Evolutionary conservation across 805 yeast genomes (phyloP).

Genomic region (Teunomyces gatunensis): DNA sequence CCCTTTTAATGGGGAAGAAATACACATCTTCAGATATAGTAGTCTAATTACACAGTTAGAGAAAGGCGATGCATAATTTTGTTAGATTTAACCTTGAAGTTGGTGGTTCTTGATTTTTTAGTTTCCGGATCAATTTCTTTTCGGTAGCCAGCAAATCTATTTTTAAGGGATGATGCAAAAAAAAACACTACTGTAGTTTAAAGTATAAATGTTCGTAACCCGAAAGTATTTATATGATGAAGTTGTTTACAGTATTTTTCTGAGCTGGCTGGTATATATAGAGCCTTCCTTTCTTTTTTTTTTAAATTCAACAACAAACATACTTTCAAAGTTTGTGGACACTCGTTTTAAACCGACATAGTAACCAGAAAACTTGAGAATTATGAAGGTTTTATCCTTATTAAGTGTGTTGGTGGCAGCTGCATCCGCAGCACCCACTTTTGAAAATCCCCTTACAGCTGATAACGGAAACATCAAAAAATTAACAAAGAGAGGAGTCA

Average conservation of each 20-base stretch:
- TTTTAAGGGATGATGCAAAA: constrained; percentile 2
- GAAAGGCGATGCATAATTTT: too few species aligned
- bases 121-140: constrained; percentile 1
- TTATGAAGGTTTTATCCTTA: neutral
- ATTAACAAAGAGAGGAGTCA: constrained; percentile 19
- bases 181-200: neutral
- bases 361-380: neutral
- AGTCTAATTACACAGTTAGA: too few species aligned
- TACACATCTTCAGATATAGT: neutral
- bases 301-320: neutral
- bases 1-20: neutral
- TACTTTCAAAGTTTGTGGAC: neutral
- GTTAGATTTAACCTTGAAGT: neutral
- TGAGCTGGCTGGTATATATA: neutral
- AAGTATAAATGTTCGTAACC: constrained; percentile 1
- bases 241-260: neutral
- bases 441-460: constrained; percentile 4
- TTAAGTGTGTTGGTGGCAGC: constrained; percentile 1
- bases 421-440: constrained; percentile 3
- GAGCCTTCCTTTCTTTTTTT: neutral
- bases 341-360: neutral
- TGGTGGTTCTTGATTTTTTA: neutral
- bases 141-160: constrained; percentile 1
- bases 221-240: neutral
- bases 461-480: constrained; percentile 8